Evolutionary conservation across 805 yeast genomes (phyloP).

Genomic region (Saturnispora ahearnii): DNA sequence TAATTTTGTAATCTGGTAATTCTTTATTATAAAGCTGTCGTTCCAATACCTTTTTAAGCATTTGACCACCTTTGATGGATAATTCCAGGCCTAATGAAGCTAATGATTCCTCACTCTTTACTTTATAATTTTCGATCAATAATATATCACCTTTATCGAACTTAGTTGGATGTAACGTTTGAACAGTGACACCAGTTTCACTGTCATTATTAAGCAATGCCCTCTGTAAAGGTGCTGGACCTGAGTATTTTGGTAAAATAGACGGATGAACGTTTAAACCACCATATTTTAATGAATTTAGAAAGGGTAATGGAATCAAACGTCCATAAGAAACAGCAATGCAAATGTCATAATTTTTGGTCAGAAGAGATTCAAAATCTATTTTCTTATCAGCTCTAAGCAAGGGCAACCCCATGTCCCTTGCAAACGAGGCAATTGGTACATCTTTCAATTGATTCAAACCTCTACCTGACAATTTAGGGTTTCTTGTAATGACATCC

Average conservation of each 20-base stretch:
- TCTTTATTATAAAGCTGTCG: slow-evolving; percentile 23
- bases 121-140: slow-evolving; percentile 40
- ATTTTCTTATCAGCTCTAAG: slow-evolving; percentile 42
- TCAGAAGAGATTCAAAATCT: slow-evolving; percentile 28
- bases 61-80: slow-evolving; percentile 52
- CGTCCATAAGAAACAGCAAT: slow-evolving; percentile 91
- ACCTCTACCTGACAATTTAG: slow-evolving; percentile 59
- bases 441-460: slow-evolving; percentile 38
- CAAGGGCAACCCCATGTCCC: slow-evolving; percentile 27
- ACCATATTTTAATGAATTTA: slow-evolving; percentile 42
- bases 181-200: slow-evolving; percentile 77
- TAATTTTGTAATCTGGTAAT: slow-evolving; percentile 9
- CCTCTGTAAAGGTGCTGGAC: slow-evolving; percentile 84
- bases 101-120: slow-evolving; percentile 38
- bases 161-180: slow-evolving; percentile 77
- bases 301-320: slow-evolving; percentile 58
- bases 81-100: slow-evolving; percentile 39
- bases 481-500: slow-evolving; percentile 54
- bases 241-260: slow-evolving; percentile 69
- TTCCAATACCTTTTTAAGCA: slow-evolving; percentile 40
- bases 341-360: slow-evolving; percentile 44
- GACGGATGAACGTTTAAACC: slow-evolving; percentile 94
- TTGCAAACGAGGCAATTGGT: slow-evolving; percentile 41
- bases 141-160: slow-evolving; percentile 76
- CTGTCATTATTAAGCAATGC: slow-evolving; percentile 57